Evolutionary conservation across 257 asterid genomes (phyloP).

Genomic region (Solanum etuberosum): DNA sequence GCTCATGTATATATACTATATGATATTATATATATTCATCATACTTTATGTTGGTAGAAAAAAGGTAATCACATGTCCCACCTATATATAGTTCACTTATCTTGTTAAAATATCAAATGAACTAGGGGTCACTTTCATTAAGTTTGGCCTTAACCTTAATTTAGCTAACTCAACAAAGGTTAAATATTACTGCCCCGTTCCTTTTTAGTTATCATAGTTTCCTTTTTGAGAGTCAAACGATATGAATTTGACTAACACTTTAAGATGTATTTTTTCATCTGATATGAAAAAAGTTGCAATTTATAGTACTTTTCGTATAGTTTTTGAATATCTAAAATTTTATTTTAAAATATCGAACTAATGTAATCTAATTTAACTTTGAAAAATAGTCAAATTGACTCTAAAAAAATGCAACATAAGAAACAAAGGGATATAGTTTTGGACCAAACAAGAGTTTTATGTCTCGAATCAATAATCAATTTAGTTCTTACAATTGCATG

Average conservation of each 20-base stretch:
- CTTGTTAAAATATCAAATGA: neutral
- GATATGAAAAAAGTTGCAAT: no score
- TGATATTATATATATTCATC: neutral
- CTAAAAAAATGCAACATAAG: no score
- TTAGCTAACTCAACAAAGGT: neutral
- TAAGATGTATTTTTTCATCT: no score
- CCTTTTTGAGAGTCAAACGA: no score
- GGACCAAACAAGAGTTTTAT: neutral
- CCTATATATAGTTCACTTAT: neutral
- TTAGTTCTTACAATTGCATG: neutral
- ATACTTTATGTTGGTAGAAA: neutral
- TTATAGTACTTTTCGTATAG: no score
- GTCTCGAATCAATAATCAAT: neutral
- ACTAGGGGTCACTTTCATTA: neutral
- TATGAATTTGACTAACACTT: no score
- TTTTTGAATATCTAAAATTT: no score
- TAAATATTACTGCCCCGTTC: neutral
- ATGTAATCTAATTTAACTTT: no score
- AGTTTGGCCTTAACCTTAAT: neutral
- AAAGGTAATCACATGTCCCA: neutral
- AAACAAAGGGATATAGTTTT: neutral
- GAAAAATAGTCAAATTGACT: no score
- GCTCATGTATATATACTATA: neutral
- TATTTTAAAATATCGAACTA: no score
- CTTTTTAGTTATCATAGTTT: neutral